These are phyloP conservation scores for Tulasnella sp. DNA, from an alignment of 768 basidiomycete species.

Conservation along the genomic window DNA sequence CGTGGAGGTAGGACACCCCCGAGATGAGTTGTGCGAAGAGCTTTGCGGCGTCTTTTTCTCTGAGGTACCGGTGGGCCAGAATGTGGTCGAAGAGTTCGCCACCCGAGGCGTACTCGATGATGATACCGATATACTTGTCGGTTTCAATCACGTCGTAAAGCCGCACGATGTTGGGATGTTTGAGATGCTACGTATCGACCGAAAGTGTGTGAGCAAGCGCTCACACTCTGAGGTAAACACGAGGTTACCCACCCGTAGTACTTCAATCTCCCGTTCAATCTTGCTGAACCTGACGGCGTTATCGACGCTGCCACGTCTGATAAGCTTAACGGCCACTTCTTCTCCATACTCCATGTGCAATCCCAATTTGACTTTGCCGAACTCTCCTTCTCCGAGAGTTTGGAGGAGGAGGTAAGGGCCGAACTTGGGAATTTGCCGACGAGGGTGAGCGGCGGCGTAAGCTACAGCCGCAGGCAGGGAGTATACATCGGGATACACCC, in stretches of 20 bases:
- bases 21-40: constrained; percentile 97
- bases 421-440: constrained; percentile 83
- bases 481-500: constrained; percentile 45
- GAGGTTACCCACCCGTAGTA: constrained; percentile 60
- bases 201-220: background rate
- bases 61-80: constrained; percentile 90
- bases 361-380: constrained; percentile 40
- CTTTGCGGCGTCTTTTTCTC: constrained; percentile 86
- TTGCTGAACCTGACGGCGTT: constrained; percentile 79
- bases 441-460: constrained; percentile 71
- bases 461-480: constrained; percentile 75
- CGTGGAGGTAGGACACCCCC: constrained; percentile 97
- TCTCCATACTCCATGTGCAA: constrained; percentile 36
- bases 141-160: constrained; percentile 99
- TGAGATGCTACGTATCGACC: constrained; percentile 49
- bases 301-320: constrained; percentile 86
- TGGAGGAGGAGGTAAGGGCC: constrained; percentile 93
- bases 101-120: constrained; percentile 95
- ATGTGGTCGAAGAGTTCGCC: constrained; percentile 99
- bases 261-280: constrained; percentile 96
- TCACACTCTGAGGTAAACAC: background rate
- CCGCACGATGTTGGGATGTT: constrained; percentile 96
- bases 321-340: constrained; percentile 62
- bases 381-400: constrained; percentile 77
- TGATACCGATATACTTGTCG: constrained; percentile 99